Base-by-base conservation (phyloP, 2,329 filamentous ascomycete genomes). In the Zasmidium citrigriseum region DNA sequence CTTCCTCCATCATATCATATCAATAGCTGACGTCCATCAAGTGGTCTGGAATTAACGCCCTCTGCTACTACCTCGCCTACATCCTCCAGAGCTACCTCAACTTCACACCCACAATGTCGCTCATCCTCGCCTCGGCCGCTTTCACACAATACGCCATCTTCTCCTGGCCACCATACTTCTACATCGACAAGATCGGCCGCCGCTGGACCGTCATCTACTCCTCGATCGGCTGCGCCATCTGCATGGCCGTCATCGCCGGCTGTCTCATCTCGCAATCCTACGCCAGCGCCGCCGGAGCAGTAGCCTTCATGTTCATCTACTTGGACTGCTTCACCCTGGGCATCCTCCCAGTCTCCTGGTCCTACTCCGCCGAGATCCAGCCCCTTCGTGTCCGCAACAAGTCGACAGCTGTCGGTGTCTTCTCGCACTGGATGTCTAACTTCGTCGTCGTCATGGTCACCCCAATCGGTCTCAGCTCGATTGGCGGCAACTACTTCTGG, bases 291-390 rank as follows among this genome's bases (percentile, higher is more conserved):
- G 70, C 69, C 1, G 70, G 69, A 3, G 70, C 70, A 9, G 72
- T 74, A 7, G 73, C 72, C 3, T 70, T 75, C 60, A 75, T 71
- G 60, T 81, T 82, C 63, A 77, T 83, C 64, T 83, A 82, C 67
- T 64, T 83, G n/a, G 82, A 82, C 68, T 82, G 81, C 66, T 76
- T 82, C 38, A 80, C 80, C 68, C 81, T 83, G 51, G 80, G 75
- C 11, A 78, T 82, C 25, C 5, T 78, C 71, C 77, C 77, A 75
- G 27, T 72, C 41, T 67, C 59, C 3, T 64, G 65, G 67, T 63
- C 73, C 12, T 81, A 80, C 63, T 76, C 77, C 0, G 77, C 79
- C 0, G 79, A 82, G 53, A 79, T 81, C 59, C 80, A 81, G 55
- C 77, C 77, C 0, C 67, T 82, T 22, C 70, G 75, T 1, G 80